Conservation (phyloP, 2,329 filamentous ascomycete species). For the Orbilia ellipsospora region DNA sequence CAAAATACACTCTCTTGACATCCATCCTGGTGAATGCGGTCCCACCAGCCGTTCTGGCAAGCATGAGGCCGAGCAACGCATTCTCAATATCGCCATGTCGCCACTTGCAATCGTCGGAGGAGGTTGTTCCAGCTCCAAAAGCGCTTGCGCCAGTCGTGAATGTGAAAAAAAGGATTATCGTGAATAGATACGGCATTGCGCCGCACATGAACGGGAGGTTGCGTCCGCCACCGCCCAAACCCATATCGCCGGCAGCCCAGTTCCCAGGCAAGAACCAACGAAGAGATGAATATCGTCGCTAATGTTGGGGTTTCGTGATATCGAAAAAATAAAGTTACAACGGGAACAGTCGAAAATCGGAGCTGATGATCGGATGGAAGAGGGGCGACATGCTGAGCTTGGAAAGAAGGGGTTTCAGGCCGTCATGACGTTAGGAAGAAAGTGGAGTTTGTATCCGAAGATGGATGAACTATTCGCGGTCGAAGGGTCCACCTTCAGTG, state of each 20-base stretch:
- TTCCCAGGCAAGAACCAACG: constrained; percentile 8
- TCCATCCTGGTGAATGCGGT: constrained; percentile 52
- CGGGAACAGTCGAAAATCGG: constrained; percentile 33
- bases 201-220: constrained; percentile 35
- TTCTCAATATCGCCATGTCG: constrained; percentile 54
- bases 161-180: constrained; percentile 41
- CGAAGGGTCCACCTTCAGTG: constrained; percentile 34
- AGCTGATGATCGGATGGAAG: constrained; percentile 38
- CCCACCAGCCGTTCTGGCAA: constrained; percentile 50
- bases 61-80: constrained; percentile 49
- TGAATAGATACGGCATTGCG: constrained; percentile 40
- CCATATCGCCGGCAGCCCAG: constrained; percentile 25
- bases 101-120: constrained; percentile 54
- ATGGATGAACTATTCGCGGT: constrained; percentile 43
- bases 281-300: not conserved
- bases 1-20: constrained; percentile 56
- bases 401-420: constrained; percentile 37
- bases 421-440: constrained; percentile 36
- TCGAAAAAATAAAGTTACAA: constrained; percentile 8
- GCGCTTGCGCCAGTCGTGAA: constrained; percentile 50
- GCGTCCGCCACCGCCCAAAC: constrained; percentile 24
- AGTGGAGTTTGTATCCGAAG: constrained; percentile 42
- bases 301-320: not conserved
- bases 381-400: constrained; percentile 48
- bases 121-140: constrained; percentile 51